These are phyloP conservation scores for Entoloma clypeatum DNA, from an alignment of 1,284 basidiomycete species.

Conservation along the genomic window DNA sequence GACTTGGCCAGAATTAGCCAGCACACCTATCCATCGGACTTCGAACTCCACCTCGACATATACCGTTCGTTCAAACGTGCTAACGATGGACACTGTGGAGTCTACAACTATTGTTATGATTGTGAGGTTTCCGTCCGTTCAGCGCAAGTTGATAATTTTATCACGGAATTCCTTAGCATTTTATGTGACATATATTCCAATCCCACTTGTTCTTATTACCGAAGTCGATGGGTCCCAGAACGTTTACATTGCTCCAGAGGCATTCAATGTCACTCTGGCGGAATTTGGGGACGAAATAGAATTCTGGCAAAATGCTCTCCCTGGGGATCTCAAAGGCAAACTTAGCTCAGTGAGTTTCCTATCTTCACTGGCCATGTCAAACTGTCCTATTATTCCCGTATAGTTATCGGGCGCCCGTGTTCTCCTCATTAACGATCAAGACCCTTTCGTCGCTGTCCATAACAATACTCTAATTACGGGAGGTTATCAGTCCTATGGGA, in stretches of 20 bases:
- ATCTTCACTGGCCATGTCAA: too few relatives aligned
- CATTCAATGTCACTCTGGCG: conserved; percentile 47
- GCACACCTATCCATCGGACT: conserved; percentile 45
- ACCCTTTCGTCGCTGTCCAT: conserved; percentile 53
- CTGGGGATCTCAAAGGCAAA: conserved; percentile 43
- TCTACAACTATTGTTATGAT: conserved; percentile 54
- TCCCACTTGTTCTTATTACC: conserved; percentile 49
- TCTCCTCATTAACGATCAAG: conserved; percentile 47
- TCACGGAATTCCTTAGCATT: conserved; percentile 29
- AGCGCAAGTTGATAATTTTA: not conserved
- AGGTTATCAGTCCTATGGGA: conserved; percentile 43
- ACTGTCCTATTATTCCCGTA: conserved; percentile 1
- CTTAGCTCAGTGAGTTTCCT: conserved; percentile 38
- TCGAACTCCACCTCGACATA: conserved; percentile 51
- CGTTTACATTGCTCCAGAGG: conserved; percentile 56
- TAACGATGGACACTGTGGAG: conserved; percentile 56
- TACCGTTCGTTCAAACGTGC: conserved; percentile 51
- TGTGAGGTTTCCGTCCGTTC: conserved; percentile 32
- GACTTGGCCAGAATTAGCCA: conserved; percentile 47
- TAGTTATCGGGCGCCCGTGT: conserved; percentile 56
- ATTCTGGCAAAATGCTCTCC: conserved; percentile 54
- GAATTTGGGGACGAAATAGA: conserved; percentile 52
- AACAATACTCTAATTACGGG: conserved; percentile 45
- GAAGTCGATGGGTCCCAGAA: conserved; percentile 41
- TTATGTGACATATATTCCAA: conserved; percentile 52